These are phyloP conservation scores for Phytopythium montanum DNA, from an alignment of 352 stramenopile species.

Conservation along the genomic window DNA sequence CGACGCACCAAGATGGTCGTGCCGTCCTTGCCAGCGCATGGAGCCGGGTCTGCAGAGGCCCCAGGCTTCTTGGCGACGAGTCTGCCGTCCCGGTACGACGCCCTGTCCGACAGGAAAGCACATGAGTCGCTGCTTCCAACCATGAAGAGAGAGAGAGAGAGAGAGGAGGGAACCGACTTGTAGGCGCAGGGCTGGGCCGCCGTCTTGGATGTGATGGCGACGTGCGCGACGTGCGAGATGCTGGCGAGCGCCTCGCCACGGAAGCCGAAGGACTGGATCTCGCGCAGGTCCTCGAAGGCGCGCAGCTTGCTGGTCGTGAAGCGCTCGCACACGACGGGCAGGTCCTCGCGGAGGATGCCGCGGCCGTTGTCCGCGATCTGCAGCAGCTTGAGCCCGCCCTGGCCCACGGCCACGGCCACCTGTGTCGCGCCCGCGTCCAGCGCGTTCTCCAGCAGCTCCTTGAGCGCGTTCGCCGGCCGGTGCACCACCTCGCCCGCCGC, in stretches of 20 bases:
- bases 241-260: constrained; percentile 97
- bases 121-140: background rate
- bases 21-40: constrained; percentile 77
- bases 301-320: constrained; percentile 98
- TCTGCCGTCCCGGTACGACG: constrained; percentile 91
- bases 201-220: constrained; percentile 89
- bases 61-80: constrained; percentile 68
- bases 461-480: constrained; percentile 91
- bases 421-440: constrained; percentile 93
- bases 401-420: constrained; percentile 70
- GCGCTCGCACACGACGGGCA: constrained; percentile 95
- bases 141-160: background rate
- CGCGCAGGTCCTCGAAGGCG: constrained; percentile 93
- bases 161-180: constrained; percentile 32
- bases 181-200: constrained; percentile 73
- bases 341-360: constrained; percentile 90
- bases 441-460: constrained; percentile 99
- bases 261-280: constrained; percentile 97
- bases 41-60: constrained; percentile 54
- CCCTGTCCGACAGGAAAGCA: constrained; percentile 32
- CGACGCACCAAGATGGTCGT: constrained; percentile 65
- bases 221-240: constrained; percentile 94
- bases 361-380: constrained; percentile 95
- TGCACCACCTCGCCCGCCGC: constrained; percentile 95
- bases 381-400: constrained; percentile 92